Evolutionary conservation across 2,329 filamentous ascomycete species (phyloP), one percentile per base, ranked within the genome.

Genomic region (Paecilomyces sp.): DNA sequence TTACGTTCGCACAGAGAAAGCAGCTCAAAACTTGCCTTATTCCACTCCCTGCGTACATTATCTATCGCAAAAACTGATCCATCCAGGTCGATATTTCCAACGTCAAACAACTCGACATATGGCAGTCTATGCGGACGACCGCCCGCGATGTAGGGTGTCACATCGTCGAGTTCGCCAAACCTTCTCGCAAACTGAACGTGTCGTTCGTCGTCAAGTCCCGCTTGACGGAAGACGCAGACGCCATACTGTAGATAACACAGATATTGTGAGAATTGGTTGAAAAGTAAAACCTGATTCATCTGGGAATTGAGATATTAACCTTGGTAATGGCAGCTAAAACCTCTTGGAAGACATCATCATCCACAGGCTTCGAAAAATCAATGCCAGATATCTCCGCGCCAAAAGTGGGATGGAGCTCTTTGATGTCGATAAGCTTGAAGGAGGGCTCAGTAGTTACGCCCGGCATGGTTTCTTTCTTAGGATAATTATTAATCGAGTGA

Each of bases 151-250:
- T 81, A 85, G 0, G 79, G 81, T 18, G 70, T 77, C 33, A 83
- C 76, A 65, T 84, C 79, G 69, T 86, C 83, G 0, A 85, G 77
- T 24, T 83, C 80, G 22, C 83, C 84, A 61, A 86, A 80, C 1
- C 72, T 74, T 2, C 66, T 64, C 15, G 80, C 77, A 66, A 86
- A 83, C 5, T 71, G 70, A 36, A 85, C 76, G 64, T 86, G 84
- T 1, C 70, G 61, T 6, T 74, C 75, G 66, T 86, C 83, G 58
- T 78, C 74, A 9, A 86, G 72, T 13, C 73, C 72, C 1, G 83
- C 82, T 13, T 76, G 66, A 47, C 81, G 80, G 67, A 85, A 80
- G 22, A 83, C 77, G 41, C 77, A 72, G 22, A 84, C 78, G 24
- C 82, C 83, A 62, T 84, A 82, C 80, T 83, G 57, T 22, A 15